These are phyloP conservation scores for Suillus sp. DNA, from an alignment of 768 basidiomycete genomes.

Conservation along the genomic window DNA sequence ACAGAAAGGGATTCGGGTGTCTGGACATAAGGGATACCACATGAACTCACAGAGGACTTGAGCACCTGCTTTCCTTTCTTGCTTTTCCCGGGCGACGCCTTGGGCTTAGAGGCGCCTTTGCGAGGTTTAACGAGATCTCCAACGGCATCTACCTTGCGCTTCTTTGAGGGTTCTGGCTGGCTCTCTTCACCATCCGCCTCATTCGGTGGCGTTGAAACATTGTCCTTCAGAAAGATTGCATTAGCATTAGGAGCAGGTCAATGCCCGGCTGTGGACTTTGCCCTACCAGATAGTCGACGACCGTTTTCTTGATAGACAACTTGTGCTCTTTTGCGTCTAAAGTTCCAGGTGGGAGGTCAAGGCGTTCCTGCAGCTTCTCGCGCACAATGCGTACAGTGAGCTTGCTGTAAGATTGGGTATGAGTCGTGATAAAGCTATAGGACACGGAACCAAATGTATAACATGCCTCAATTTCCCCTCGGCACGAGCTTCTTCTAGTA, in stretches of 20 bases:
- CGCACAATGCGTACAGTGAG: constrained; percentile 55
- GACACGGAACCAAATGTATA: neutral
- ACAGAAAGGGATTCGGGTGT: neutral
- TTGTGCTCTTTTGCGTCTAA: constrained; percentile 50
- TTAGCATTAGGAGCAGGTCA: neutral
- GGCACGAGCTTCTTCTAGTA: constrained; percentile 27
- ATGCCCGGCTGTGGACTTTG: too few relatives aligned
- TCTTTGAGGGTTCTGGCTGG: constrained; percentile 12
- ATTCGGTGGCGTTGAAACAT: neutral
- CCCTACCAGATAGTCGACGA: constrained; percentile 21
- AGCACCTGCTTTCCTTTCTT: neutral
- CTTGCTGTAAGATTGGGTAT: constrained; percentile 19
- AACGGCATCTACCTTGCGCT: constrained; percentile 11
- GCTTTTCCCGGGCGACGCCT: neutral
- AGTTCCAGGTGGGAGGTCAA: constrained; percentile 45
- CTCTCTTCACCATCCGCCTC: constrained; percentile 5
- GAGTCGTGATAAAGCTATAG: neutral
- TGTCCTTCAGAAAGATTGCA: neutral
- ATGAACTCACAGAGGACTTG: constrained; percentile 7
- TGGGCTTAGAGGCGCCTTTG: neutral
- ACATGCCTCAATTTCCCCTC: constrained; percentile 25
- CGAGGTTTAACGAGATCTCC: neutral
- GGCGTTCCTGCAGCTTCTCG: constrained; percentile 46
- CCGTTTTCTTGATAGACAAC: constrained; percentile 41
- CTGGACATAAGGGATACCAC: neutral